Evolutionary conservation across 306 rosid species (phyloP).

Genomic region (Lablab purpureus): DNA sequence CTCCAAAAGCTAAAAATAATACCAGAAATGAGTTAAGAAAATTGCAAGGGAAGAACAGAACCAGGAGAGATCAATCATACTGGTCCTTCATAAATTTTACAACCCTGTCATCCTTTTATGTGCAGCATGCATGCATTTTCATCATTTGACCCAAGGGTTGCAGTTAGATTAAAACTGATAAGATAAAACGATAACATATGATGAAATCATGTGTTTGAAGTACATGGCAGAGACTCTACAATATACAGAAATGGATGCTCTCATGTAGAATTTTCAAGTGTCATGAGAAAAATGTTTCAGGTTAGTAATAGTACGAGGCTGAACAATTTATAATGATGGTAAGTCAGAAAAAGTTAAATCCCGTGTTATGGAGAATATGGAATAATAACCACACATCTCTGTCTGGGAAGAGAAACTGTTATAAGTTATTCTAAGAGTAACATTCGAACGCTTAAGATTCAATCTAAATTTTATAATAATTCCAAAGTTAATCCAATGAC

Average conservation of each 20-base stretch:
- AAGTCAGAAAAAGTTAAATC: neutral
- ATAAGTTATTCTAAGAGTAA: neutral
- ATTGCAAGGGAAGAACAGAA: conserved; percentile 25
- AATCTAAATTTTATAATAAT: neutral
- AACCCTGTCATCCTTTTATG: neutral
- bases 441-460: neutral
- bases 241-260: neutral
- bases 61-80: neutral
- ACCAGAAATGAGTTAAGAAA: conserved; percentile 34
- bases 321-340: neutral
- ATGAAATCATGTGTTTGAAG: conserved; percentile 7
- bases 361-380: neutral
- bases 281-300: neutral
- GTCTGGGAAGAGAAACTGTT: neutral
- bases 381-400: neutral
- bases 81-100: neutral
- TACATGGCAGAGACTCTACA: neutral
- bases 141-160: neutral
- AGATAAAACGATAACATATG: neutral
- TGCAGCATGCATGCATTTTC: neutral
- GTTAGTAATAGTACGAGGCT: neutral
- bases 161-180: neutral
- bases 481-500: neutral
- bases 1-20: conserved; percentile 82
- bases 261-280: neutral